Base-by-base conservation (phyloP, 1,139 yeast species). In the Lodderomyces metapsilosis region DNA sequence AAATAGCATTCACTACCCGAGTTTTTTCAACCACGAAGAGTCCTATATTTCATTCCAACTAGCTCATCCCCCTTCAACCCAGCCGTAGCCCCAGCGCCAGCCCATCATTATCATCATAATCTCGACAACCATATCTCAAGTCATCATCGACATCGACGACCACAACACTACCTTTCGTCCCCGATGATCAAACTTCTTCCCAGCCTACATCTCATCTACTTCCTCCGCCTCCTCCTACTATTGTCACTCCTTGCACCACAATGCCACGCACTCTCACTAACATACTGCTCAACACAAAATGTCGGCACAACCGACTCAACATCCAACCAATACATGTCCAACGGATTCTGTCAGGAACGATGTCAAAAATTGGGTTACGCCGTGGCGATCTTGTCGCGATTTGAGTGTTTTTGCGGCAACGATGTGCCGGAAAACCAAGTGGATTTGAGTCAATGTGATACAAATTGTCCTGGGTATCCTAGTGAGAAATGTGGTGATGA, bases 351-450 rank as follows among this genome's bases (percentile, higher is more conserved):
- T 56, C 55, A 65, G 5, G 66, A 65, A 42, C 58, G 64, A 31
- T 83, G 89, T 55, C 25, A 46, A 2, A 45, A 40, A 5, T 46
- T 50, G 11, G 81, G 78, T n/a, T 77, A 62, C 52, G 71, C 80
- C 2, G 78, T 72, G 43, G 88, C 81, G 4, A 69, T 83, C 37
- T 60, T 82, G 13, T 82, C 73, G 45, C 68, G 65, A 18, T 52
- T 61, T 40, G 47, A 67, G 38, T 83, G 89, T 59, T 83, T 82
- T 78, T 83, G 89, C 54, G 71, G 85, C 9, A 69, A 82, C 53
- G 54, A 59, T 28, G 60, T 74, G 4, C 87, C 88, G 0, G 66
- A 54, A 2, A 66, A 54, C 2, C 63, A 75, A 2, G 59, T 62
- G 1, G 51, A 56, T 28, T 42, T 58, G 28, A 41, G 56, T 24